These are phyloP conservation scores for Candida tropicalis DNA, from an alignment of 1,139 yeast genomes.

Conservation along the genomic window DNA sequence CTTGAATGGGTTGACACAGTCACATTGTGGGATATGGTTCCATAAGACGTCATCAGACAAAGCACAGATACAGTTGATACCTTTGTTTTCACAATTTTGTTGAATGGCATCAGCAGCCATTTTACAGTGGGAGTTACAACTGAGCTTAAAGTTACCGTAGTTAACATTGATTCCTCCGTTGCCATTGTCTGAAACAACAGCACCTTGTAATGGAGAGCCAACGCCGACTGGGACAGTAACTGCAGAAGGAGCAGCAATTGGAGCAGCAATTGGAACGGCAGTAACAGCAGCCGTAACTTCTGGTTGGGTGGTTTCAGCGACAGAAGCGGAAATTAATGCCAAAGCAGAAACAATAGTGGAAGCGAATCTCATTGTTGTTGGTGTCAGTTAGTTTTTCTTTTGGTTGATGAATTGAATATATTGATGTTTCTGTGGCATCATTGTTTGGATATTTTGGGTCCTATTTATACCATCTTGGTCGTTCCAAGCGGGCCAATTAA, in stretches of 20 bases:
- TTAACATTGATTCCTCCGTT: constrained; percentile 1
- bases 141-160: not conserved
- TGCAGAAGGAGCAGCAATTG: not conserved
- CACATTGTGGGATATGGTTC: constrained; percentile 5
- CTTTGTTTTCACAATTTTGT: constrained; percentile 1
- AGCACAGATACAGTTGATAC: constrained; percentile 5
- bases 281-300: not conserved
- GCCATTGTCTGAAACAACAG: not conserved
- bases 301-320: not conserved
- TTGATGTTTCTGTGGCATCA: no score
- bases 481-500: no score
- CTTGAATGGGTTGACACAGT: constrained; percentile 6
- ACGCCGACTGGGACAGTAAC: not conserved
- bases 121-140: constrained; percentile 5
- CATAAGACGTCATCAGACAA: constrained; percentile 5
- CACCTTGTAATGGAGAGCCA: not conserved
- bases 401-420: not conserved
- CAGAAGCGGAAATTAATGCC: not conserved
- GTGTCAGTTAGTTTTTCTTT: no score
- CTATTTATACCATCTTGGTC: no score
- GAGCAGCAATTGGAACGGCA: not conserved
- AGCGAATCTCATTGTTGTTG: not conserved
- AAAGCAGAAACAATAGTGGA: not conserved
- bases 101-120: constrained; percentile 2
- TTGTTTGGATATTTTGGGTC: no score